Evolutionary conservation across 805 yeast species (phyloP).

Genomic region (Candida lessepsii): DNA sequence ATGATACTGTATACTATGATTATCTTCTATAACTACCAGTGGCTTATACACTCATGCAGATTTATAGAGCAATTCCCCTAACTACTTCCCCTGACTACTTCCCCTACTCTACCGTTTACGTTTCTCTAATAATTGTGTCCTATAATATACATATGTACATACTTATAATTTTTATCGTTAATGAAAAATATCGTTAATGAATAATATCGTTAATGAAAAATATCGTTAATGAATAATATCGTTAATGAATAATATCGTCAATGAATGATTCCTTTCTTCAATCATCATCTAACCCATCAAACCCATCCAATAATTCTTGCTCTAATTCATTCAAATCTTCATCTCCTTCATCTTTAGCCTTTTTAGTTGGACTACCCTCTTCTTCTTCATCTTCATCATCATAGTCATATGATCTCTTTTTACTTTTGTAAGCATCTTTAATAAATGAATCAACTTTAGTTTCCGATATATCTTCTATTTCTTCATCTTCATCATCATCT

Average conservation of each 20-base stretch:
- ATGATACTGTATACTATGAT: no score
- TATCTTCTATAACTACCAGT: no score
- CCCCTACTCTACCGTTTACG: no score
- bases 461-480: slow-evolving; percentile 24
- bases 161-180: no score
- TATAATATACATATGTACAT: no score
- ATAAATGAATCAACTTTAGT: slow-evolving; percentile 27
- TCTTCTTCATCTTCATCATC: slow-evolving; percentile 21
- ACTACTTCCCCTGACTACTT: no score
- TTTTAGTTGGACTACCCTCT: slow-evolving; percentile 16
- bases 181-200: no score
- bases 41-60: no score
- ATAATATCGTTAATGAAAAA: no score
- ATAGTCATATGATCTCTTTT: slow-evolving; percentile 18
- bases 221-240: no score
- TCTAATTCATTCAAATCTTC: slow-evolving; percentile 47
- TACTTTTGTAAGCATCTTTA: slow-evolving; percentile 21
- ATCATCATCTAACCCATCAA: slow-evolving; percentile 44
- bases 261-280: not conserved
- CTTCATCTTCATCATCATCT: slow-evolving; percentile 23
- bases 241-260: not conserved
- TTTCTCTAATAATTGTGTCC: no score
- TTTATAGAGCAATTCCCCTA: no score
- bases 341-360: slow-evolving; percentile 2
- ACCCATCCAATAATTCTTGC: slow-evolving; percentile 49